Evolutionary conservation across 169 alveolate species (phyloP).

Genomic region (Plasmodium sp.): DNA sequence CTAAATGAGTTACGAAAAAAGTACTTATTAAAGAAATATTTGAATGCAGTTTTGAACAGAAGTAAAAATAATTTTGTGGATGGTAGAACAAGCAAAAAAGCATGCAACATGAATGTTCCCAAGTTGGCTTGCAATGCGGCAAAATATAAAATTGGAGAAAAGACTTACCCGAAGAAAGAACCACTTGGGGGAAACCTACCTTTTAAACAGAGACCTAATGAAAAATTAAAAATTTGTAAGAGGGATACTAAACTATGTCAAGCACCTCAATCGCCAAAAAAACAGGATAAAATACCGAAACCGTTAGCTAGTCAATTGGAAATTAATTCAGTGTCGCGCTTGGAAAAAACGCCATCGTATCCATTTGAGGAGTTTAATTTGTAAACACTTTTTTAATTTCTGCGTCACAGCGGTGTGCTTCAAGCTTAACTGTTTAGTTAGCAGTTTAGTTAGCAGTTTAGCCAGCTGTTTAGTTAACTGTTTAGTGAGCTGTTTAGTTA

Average conservation of each 20-base stretch:
- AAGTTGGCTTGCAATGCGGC: constrained; percentile 7
- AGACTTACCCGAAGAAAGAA: background rate
- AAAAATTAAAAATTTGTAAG: constrained; percentile 22
- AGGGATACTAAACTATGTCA: constrained; percentile 3
- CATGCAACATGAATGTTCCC: background rate
- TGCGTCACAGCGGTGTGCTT: background rate
- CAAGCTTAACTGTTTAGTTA: background rate
- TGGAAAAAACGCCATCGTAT: constrained; percentile 64
- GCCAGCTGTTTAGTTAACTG: background rate
- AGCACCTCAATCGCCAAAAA: constrained; percentile 65
- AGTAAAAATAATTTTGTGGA: constrained; percentile 3
- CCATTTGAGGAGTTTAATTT: constrained; percentile 62
- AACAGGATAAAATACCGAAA: constrained; percentile 61
- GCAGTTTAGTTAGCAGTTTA: background rate
- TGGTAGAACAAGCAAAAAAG: background rate
- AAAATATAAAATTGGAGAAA: constrained; percentile 13
- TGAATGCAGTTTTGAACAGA: constrained; percentile 29
- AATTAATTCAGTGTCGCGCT: constrained; percentile 19
- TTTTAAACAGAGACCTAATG: constrained; percentile 16
- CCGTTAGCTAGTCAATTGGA: constrained; percentile 73
- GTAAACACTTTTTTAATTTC: constrained; percentile 4
- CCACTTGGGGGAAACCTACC: background rate
- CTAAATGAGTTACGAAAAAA: constrained; percentile 43
- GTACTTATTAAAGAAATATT: constrained; percentile 52
- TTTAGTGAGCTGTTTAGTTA: background rate